Base-by-base conservation (phyloP, 1,139 yeast genomes). In the Spathaspora jeffriesii region DNA sequence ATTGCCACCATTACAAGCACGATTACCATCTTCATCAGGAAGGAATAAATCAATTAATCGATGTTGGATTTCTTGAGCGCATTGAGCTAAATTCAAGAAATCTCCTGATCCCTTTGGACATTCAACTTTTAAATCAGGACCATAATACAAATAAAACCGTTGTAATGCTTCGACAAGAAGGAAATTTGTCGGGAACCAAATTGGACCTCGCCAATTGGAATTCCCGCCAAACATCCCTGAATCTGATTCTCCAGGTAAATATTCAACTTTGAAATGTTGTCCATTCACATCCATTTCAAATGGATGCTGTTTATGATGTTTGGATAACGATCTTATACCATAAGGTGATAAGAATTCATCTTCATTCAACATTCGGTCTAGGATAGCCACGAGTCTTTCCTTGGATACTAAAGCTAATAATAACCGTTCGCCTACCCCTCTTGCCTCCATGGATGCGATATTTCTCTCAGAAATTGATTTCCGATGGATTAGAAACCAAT, bases 181-280 rank as follows among this genome's bases (percentile, higher is more conserved):
- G 67, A 92, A 92, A 61, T 88, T 91, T 11, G 91, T 90, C 21
- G 98, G 97, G 75, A 92, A 90, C 98, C 98, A 92, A 60, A 92
- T 90, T n/a, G 98, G 97, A 5, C 98, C 98, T 68, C 98, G 79
- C 98, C 98, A 92, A 67, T 91, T 92, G 25, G 97, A 90, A 64
- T 92, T 92, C 55, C 98, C 98, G 48, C 98, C 98, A 77, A 92
- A 92, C 82, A 92, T 81, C 10, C 97, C 97, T 3, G 96, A 86
- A 62, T 90, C 95, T 18, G 96, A 88, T 65, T 92, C 98, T 18
- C 96, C 98, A 2, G 97, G 90, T 49, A 91, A 80, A 66, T 92
- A 92, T 53, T 81, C 82, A 31, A 92, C 96, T 36, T 74, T 72
- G 65, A 86, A 92, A 43, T 77, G 74, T 55, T 84, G 78, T 14